phyloP scores from a whole-genome alignment of 768 basidiomycete species.

The Lentinula aciculospora region DNA sequence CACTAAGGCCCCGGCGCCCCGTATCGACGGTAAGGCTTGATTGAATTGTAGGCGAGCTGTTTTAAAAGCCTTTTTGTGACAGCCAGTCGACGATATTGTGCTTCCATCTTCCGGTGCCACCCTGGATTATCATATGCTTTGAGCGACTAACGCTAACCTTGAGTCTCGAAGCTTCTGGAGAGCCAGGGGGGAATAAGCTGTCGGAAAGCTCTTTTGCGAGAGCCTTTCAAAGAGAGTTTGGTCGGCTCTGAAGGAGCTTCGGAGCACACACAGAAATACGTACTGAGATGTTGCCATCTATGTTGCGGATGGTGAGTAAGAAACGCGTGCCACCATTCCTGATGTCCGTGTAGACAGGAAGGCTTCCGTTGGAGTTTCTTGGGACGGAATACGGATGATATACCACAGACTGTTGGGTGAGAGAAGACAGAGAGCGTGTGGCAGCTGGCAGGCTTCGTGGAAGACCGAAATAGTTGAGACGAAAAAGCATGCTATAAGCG shows the following conservation, averaged over 20 bases:
- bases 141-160: slow-evolving; percentile 41
- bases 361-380: slow-evolving; percentile 58
- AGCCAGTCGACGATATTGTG: slow-evolving; percentile 59
- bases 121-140: slow-evolving; percentile 52
- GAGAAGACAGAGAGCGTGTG: slow-evolving; percentile 12
- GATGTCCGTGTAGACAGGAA: slow-evolving; percentile 74
- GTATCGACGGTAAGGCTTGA: not conserved
- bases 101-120: slow-evolving; percentile 52
- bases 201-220: slow-evolving; percentile 52
- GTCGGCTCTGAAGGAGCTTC: slow-evolving; percentile 3
- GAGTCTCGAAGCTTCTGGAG: slow-evolving; percentile 43
- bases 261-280: slow-evolving; percentile 16
- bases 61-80: slow-evolving; percentile 55
- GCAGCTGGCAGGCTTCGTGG: slow-evolving; percentile 11
- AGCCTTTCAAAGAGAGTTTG: slow-evolving; percentile 30
- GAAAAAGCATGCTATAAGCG: not conserved
- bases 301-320: slow-evolving; percentile 56
- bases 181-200: slow-evolving; percentile 42
- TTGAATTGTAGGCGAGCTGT: not conserved
- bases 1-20: not conserved
- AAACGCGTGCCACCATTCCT: slow-evolving; percentile 60
- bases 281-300: slow-evolving; percentile 60
- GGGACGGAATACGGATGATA: slow-evolving; percentile 50
- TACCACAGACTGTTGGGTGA: slow-evolving; percentile 11
- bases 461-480: slow-evolving; percentile 4